Evolutionary conservation across 257 asterid species (phyloP).

Genomic region (Marsdenia floribunda): DNA sequence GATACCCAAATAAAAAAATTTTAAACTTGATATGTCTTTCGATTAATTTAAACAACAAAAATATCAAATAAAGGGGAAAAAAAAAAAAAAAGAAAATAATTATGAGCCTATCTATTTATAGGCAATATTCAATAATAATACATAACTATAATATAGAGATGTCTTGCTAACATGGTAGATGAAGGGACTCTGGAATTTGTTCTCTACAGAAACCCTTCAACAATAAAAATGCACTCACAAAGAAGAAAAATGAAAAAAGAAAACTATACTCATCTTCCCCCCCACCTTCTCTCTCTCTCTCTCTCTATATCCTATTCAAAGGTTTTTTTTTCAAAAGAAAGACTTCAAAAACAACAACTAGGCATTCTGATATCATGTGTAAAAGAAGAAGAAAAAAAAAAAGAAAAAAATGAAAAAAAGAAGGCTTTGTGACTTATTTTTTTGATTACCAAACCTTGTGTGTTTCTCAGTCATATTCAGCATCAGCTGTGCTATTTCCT

Average conservation of each 20-base stretch:
- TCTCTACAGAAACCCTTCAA: constrained; percentile 6
- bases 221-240: background rate
- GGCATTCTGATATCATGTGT: no score
- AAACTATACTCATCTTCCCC: background rate
- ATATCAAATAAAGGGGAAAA: no score
- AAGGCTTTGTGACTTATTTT: background rate
- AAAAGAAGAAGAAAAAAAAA: no score
- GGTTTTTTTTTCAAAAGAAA: background rate
- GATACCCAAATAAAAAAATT: no score
- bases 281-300: background rate
- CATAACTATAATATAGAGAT: no score
- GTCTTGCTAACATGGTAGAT: background rate
- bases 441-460: constrained; percentile 1
- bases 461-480: constrained; percentile 33
- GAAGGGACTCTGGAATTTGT: constrained; percentile 8
- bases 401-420: no score
- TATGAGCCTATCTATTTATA: background rate
- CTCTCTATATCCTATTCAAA: background rate
- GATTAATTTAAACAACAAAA: no score
- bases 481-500: constrained; percentile 28
- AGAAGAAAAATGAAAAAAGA: background rate
- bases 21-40: no score
- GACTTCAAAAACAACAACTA: background rate
- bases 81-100: background rate
- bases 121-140: background rate